Evolutionary conservation across 371 early-diverging fungal species (phyloP).

Genomic region (Syncephalis fuscata): DNA sequence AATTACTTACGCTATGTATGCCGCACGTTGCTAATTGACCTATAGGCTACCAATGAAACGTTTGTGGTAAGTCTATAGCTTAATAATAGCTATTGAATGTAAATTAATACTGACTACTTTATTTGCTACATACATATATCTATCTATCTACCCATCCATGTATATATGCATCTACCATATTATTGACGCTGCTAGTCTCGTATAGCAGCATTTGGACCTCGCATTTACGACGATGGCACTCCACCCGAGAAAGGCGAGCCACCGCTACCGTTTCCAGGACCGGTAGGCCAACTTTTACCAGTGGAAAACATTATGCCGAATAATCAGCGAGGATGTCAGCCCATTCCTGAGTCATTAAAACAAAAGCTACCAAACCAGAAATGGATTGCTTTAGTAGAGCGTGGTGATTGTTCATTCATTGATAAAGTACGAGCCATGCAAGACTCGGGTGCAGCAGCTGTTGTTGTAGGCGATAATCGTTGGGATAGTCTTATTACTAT

Average conservation of each 20-base stretch:
- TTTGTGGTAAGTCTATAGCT: slow-evolving; percentile 1
- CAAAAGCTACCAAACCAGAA: slow-evolving; percentile 13
- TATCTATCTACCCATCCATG: too few relatives aligned
- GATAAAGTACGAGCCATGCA: slow-evolving; percentile 84
- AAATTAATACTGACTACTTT: slow-evolving; percentile 15
- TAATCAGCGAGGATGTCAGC: slow-evolving; percentile 5
- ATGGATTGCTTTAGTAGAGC: slow-evolving; percentile 69
- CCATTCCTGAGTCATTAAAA: slow-evolving; percentile 3
- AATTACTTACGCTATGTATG: background rate
- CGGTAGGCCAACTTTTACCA: slow-evolving; percentile 21
- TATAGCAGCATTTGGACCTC: slow-evolving; percentile 43
- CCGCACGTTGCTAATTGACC: background rate
- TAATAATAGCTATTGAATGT: slow-evolving; percentile 12
- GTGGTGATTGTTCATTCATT: slow-evolving; percentile 74
- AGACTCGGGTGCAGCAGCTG: slow-evolving; percentile 65
- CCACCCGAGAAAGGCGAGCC: too few relatives aligned
- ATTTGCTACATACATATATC: too few relatives aligned
- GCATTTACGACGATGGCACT: slow-evolving; percentile 32
- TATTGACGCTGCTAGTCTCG: too few relatives aligned
- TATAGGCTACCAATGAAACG: slow-evolving; percentile 9
- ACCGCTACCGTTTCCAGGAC: too few relatives aligned
- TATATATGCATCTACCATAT: too few relatives aligned
- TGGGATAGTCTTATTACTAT: slow-evolving; percentile 65
- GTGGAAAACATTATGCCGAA: slow-evolving; percentile 10
- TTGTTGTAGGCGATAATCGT: slow-evolving; percentile 72